Percentiles rank a stretch among this genome's conserved stretches.
Evolutionary conservation across 2,329 filamentous ascomycete genomes (phyloP).

Genomic region (Zarea fungicola): DNA sequence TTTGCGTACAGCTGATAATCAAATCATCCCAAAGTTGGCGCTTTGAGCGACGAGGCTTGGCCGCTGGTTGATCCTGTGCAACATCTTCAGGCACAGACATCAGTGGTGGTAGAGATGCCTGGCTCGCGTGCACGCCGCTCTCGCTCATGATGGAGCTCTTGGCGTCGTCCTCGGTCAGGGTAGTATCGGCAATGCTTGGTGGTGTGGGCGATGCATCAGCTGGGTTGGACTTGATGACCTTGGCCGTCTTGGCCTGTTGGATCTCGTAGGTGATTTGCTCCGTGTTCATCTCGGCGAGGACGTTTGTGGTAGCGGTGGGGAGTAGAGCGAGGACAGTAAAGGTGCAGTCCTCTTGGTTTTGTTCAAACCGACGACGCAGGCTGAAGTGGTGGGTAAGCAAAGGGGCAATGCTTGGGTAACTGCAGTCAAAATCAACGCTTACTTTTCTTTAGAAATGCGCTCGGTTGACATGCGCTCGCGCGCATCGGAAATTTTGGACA

Average conservation of each 20-base stretch:
- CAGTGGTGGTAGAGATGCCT: conserved; percentile 54
- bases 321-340: conserved; percentile 95
- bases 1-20: conserved; percentile 84
- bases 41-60: conserved; percentile 68
- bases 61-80: conserved; percentile 31
- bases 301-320: conserved; percentile 84
- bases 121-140: conserved; percentile 77
- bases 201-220: conserved; percentile 50
- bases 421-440: conserved; percentile 25
- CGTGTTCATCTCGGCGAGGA: conserved; percentile 81
- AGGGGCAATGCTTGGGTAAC: conserved; percentile 5
- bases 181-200: conserved; percentile 61
- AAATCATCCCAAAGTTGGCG: conserved; percentile 95
- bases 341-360: conserved; percentile 98
- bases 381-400: conserved; percentile 42
- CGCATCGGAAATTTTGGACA: conserved; percentile 86
- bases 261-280: conserved; percentile 91
- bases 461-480: conserved; percentile 96
- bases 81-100: conserved; percentile 24
- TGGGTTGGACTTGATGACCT: conserved; percentile 52
- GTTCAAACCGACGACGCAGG: conserved; percentile 90
- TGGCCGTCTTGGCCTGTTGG: conserved; percentile 81
- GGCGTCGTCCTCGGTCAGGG: conserved; percentile 76
- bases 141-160: conserved; percentile 79
- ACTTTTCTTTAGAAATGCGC: conserved; percentile 96